Base-by-base conservation (phyloP, 108 stramenopile species). In the Asterionellopsis glacialis region DNA sequence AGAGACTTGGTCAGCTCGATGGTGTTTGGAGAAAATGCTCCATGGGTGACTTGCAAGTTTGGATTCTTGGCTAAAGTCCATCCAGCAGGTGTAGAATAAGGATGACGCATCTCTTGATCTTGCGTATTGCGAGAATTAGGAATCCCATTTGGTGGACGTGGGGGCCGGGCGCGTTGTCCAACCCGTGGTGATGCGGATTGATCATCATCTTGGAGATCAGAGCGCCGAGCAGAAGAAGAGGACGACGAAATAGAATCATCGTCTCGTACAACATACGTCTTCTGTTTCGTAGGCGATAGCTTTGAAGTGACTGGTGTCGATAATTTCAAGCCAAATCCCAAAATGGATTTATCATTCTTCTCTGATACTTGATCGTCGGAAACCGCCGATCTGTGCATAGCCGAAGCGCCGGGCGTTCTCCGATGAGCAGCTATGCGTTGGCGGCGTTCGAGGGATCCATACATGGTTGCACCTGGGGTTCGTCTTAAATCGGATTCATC, bases 1-100 rank as follows among this genome's bases (percentile, higher is more conserved):
- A 91, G 53, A 57, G 82, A 82, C 59, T 84, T 80, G 28, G 86
- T 80, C 59, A 91, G 72, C 16, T 84, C 73, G 26, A 87, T 65
- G 0, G 83, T 85, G 55, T 77, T 79, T 23, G 89, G 89, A 18
- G 83, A 85, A 43, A 82, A 87, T 0, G 77, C 78, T 18, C 75
- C 76, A 9, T 72, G 63, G 11, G 67, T 67, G 53, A 61, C 24
- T 41, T 73, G 61, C 40, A 74, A 28, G 40, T 76, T 57, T 5
- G 69, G 57, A 54, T 75, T 75, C 59, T 79, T 81, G 26, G 65
- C 28, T 3, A 77, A 49, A 14, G 76, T 65, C 39, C n/a, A 57
- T 16, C 56, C 39, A 14, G 56, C 56, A 21, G 56, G 56, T 14
- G 56, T 57, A n/a, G n/a, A n/a, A 26, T 56, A 56, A 11, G 24